phyloP scores from a whole-genome alignment of 2,329 filamentous ascomycete genomes.

The Trichoderma sp. region DNA sequence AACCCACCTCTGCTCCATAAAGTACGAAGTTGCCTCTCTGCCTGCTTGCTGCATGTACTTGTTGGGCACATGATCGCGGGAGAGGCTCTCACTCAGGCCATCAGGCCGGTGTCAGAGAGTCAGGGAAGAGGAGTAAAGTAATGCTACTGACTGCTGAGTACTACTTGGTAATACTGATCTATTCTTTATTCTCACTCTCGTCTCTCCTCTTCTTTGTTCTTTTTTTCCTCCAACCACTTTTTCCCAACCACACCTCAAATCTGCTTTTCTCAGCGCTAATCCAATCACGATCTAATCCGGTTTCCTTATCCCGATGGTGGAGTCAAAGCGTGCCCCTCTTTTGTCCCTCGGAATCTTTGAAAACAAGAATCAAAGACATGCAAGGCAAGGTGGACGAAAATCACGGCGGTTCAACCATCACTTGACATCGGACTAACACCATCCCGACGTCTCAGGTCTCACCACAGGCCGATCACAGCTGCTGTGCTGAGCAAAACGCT shows the following conservation, averaged over 20 bases:
- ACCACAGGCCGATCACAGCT: not conserved
- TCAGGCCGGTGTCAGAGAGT: not conserved
- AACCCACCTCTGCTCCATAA: not conserved
- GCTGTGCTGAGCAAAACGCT: not conserved
- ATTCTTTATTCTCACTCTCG: not conserved
- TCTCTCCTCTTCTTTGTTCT: not conserved
- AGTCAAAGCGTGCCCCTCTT: not conserved
- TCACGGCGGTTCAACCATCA: not conserved
- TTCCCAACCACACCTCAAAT: not conserved
- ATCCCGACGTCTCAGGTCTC: not conserved
- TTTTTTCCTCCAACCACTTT: not conserved
- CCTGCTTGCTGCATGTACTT: not conserved
- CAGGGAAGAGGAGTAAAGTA: not conserved
- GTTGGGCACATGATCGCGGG: not conserved
- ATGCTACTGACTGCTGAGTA: not conserved
- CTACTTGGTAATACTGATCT: not conserved
- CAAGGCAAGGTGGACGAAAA: not conserved
- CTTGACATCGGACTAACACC: not conserved
- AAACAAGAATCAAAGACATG: not conserved
- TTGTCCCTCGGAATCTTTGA: not conserved
- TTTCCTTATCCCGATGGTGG: slow-evolving; percentile 7
- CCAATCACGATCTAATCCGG: not conserved
- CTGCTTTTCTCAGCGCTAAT: not conserved
- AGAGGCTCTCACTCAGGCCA: not conserved
- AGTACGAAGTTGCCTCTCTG: not conserved